Base-by-base conservation (phyloP, 768 basidiomycete genomes). In the Auriscalpium orientale region DNA sequence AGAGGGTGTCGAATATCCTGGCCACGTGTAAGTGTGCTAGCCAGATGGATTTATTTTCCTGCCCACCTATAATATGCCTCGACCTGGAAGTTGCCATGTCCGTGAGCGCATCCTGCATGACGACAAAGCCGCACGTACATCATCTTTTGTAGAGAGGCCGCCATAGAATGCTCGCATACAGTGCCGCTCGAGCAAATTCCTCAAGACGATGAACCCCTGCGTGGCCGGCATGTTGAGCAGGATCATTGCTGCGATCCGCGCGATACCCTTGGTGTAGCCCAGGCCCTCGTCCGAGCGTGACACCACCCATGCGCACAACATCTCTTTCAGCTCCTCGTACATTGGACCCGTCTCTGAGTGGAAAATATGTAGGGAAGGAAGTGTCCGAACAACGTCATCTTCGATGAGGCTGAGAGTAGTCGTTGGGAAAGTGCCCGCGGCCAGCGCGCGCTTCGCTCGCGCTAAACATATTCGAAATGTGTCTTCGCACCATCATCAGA, bases 1-100 rank as follows among this genome's bases (percentile, higher is more conserved):
- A 77, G 21, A 95, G 68, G 1, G 93, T 95, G 66, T 95, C 93
- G 60, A 95, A 95, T 65, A 95, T 93, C 64, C 91, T 93, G 63
- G 33, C 20, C 21, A 43, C 16, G 12, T 28, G 28, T 28, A 37
- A 38, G 8, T 15, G 11, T 10, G 55, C n/a, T 22, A 46, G n/a
- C 28, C 8, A 28, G 28, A 15, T 36, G 18, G 44, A 36, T 34
- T 47, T 34, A 20, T 50, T 13, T 36, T n/a, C 40, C 20, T 43
- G 36, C 18, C 37, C 64, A 91, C 90, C 92, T 82, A 71, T 91
- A 93, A 70, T 95, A 95, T 5, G 89, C 92, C 68, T 94, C 91
- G 51, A 90, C 83, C 92, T 93, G 52, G 55, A 20, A 54, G 54
- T 65, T 67, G 16, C 12, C 10, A 20, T 18, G 38, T 54, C 20